phyloP scores from a whole-genome alignment of 352 stramenopile species.

The Phytophthora quininea region DNA sequence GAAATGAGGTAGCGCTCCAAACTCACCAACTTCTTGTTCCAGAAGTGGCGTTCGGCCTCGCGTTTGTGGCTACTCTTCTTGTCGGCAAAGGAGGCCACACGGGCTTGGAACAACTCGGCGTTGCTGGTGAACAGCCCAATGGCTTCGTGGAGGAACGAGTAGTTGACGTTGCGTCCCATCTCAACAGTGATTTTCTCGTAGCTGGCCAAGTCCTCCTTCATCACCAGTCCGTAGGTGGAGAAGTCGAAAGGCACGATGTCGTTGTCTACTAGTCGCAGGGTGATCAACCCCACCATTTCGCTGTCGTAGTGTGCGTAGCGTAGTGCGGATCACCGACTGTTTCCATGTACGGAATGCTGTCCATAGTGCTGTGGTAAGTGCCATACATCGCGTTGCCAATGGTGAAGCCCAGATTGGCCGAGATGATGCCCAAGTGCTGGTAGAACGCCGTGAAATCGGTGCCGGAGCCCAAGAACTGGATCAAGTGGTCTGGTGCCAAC shows the following conservation, averaged over 20 bases:
- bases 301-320: slow-evolving; percentile 44
- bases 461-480: slow-evolving; percentile 64
- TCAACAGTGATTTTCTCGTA: slow-evolving; percentile 27
- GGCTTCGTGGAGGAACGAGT: slow-evolving; percentile 19
- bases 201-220: slow-evolving; percentile 35
- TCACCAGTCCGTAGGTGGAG: slow-evolving; percentile 48
- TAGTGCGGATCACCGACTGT: slow-evolving; percentile 61
- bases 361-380: slow-evolving; percentile 86
- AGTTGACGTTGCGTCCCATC: slow-evolving; percentile 24
- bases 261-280: slow-evolving; percentile 51
- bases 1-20: slow-evolving; percentile 47
- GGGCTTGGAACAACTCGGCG: slow-evolving; percentile 34
- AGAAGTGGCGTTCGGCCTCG: slow-evolving; percentile 7
- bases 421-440: slow-evolving; percentile 81
- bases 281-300: slow-evolving; percentile 63
- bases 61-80: not conserved
- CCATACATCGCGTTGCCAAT: slow-evolving; percentile 52
- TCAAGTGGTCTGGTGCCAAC: slow-evolving; percentile 47
- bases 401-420: slow-evolving; percentile 68
- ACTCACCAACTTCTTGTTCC: slow-evolving; percentile 44
- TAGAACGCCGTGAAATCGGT: slow-evolving; percentile 86
- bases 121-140: slow-evolving; percentile 39
- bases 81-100: not conserved
- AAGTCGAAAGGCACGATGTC: slow-evolving; percentile 59
- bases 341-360: slow-evolving; percentile 77